Evolutionary conservation across 768 basidiomycete genomes (phyloP).

Genomic region (Rhodotorula diobovata): DNA sequence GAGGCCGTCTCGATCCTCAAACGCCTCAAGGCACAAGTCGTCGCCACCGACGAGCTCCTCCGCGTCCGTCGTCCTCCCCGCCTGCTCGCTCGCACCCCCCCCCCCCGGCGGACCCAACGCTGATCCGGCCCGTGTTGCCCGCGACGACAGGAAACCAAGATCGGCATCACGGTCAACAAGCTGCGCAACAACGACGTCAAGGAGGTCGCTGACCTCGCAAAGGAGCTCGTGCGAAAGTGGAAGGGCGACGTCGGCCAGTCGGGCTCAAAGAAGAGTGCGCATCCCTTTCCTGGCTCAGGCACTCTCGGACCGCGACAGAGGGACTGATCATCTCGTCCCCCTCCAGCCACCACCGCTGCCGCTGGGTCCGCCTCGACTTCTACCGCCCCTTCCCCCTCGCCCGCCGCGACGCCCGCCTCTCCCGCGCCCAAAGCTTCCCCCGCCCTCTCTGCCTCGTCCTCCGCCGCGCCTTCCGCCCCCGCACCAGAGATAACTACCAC

Average conservation of each 20-base stretch:
- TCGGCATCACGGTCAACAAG: conserved; percentile 86
- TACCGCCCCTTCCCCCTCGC: conserved; percentile 35
- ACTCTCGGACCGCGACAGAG: too few relatives aligned
- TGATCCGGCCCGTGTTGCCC: neutral
- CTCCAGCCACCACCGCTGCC: neutral
- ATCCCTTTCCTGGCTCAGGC: neutral
- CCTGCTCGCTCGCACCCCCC: too few relatives aligned
- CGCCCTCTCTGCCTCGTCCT: neutral
- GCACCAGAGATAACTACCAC: too few relatives aligned
- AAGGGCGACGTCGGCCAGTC: conserved; percentile 73
- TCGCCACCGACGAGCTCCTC: conserved; percentile 43
- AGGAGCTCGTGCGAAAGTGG: conserved; percentile 85
- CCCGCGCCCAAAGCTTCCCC: conserved; percentile 33
- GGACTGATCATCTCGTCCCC: neutral
- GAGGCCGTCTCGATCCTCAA: conserved; percentile 34
- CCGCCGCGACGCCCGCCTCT: conserved; percentile 25
- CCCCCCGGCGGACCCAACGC: too few relatives aligned
- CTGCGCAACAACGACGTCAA: conserved; percentile 68
- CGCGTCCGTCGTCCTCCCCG: conserved; percentile 29
- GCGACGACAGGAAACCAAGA: conserved; percentile 73
- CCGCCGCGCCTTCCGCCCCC: neutral
- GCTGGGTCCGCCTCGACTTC: conserved; percentile 7
- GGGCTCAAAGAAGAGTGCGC: conserved; percentile 29
- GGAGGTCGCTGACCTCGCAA: conserved; percentile 73
- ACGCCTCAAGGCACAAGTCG: conserved; percentile 38